These are phyloP conservation scores for Lepidium didymum DNA, from an alignment of 345 rosid species.

Conservation along the genomic window DNA sequence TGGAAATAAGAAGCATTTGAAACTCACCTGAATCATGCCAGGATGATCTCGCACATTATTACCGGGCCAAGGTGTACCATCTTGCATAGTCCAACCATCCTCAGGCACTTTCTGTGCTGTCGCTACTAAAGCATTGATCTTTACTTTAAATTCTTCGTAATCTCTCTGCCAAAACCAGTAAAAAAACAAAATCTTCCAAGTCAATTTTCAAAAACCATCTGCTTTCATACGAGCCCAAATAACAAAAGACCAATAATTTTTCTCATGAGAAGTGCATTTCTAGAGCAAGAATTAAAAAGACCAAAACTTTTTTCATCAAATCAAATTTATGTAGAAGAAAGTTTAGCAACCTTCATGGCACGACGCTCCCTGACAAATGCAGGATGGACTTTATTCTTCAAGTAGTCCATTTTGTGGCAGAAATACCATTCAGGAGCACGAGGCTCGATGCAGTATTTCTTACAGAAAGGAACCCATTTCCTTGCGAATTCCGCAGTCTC, in stretches of 20 bases:
- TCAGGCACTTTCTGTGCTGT: constrained; percentile 98
- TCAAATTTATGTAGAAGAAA: not conserved
- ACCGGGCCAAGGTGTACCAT: constrained; percentile 99
- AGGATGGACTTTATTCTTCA: constrained; percentile 91
- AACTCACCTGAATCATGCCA: constrained; percentile 97
- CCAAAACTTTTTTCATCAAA: not conserved
- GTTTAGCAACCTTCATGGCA: constrained; percentile 76
- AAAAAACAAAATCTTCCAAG: not conserved
- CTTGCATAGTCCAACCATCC: constrained; percentile 99
- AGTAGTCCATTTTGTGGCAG: constrained; percentile 86
- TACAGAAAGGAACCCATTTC: constrained; percentile 99
- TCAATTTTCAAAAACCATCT: not conserved
- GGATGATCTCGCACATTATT: constrained; percentile 93
- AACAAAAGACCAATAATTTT: not conserved
- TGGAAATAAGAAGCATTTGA: not conserved
- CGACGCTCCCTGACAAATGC: constrained; percentile 95
- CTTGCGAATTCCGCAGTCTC: constrained; percentile 97
- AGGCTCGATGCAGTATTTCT: constrained; percentile 82
- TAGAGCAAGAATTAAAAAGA: not conserved
- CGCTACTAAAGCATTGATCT: constrained; percentile 86
- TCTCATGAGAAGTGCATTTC: not conserved
- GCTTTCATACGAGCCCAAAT: not conserved
- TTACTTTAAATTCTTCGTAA: constrained; percentile 93
- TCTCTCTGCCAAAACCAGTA: constrained; percentile 62
- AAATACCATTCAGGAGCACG: constrained; percentile 99